Base-by-base conservation (phyloP, 2,329 filamentous ascomycete genomes). In the Fusarium hostae region DNA sequence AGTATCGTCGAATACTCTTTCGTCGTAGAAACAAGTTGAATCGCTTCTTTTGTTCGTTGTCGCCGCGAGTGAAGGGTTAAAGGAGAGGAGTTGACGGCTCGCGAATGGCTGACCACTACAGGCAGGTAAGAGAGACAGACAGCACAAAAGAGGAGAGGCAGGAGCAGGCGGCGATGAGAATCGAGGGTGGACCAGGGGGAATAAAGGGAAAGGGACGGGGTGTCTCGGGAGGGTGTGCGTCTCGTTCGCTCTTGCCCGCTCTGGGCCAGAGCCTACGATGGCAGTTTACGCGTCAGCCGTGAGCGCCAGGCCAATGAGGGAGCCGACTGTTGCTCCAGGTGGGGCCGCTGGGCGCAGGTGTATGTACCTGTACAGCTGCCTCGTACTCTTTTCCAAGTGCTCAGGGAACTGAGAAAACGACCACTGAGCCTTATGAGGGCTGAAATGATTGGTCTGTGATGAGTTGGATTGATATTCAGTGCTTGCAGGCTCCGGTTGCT, bases 201-300 rank as follows among this genome's bases (percentile, higher is more conserved):
- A 79, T 78, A 79, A 79, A 78, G 76, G 73, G 70, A 76, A 79
- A 78, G 76, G 70, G 70, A 77, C 73, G 76, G 76, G 76, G 74
- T 77, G 76, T 76, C 73, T 78, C 75, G 75, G 75, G 75, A 77
- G 76, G 75, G 76, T 73, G 76, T 78, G 74, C 75, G 76, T 74
- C 66, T 76, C 26, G 67, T 74, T 71, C 71, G 43, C 68, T 75
- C 59, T 73, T 74, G 67, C 71, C 74, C 69, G 72, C 73, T 66
- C 72, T 76, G 62, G 66, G 70, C 54, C 73, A 76, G 71, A 68
- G 71, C 72, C 72, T 74, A 68, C 70, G 73, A 78, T 76, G 76
- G 73, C 76, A 79, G 78, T 80, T 80, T 81, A 81, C 79, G 79
- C 79, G 79, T 81, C 79, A 81, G 79, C 79, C 75, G 73, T 70